These are phyloP conservation scores for Micractinium conductrix DNA, from an alignment of 139 green algal genomes.

Conservation along the genomic window DNA sequence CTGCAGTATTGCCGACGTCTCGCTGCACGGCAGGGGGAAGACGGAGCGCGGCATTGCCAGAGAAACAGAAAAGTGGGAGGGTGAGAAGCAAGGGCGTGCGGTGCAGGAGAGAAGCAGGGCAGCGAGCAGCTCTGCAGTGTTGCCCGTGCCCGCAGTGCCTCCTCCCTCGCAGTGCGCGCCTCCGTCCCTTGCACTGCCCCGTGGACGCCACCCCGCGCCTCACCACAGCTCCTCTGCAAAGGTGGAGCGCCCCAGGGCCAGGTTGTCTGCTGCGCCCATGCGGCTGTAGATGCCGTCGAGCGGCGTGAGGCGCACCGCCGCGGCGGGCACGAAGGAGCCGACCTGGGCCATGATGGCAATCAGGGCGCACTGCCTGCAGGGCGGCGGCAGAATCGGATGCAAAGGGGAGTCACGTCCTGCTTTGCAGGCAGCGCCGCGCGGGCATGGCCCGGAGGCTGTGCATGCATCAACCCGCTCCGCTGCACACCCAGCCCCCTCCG, in stretches of 20 bases:
- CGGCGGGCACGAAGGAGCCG: constrained; percentile 88
- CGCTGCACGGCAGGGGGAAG: constrained; percentile 49
- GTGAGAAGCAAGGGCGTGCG: not conserved
- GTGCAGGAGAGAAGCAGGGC: too few relatives aligned
- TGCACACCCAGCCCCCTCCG: too few relatives aligned
- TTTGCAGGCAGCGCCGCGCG: not conserved
- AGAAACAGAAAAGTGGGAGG: constrained; percentile 53
- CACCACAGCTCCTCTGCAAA: constrained; percentile 68
- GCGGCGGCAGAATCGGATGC: not conserved
- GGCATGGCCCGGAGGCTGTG: not conserved
- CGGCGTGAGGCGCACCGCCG: constrained; percentile 59
- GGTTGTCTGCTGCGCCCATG: constrained; percentile 92
- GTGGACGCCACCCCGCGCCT: not conserved
- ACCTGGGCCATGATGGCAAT: constrained; percentile 91
- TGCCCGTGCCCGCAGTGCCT: not conserved
- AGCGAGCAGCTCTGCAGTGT: not conserved
- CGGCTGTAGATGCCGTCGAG: constrained; percentile 87
- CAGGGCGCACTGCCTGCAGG: constrained; percentile 76
- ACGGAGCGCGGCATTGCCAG: not conserved
- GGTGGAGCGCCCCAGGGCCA: constrained; percentile 70
- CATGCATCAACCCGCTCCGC: too few relatives aligned
- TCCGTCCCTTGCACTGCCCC: not conserved
- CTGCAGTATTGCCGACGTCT: constrained; percentile 77
- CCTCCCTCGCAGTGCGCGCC: not conserved
- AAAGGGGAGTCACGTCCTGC: too few relatives aligned